Evolutionary conservation across 2,329 filamentous ascomycete species (phyloP), one percentile per base, ranked within the genome.

Genomic region (Metarhizium rileyi): DNA sequence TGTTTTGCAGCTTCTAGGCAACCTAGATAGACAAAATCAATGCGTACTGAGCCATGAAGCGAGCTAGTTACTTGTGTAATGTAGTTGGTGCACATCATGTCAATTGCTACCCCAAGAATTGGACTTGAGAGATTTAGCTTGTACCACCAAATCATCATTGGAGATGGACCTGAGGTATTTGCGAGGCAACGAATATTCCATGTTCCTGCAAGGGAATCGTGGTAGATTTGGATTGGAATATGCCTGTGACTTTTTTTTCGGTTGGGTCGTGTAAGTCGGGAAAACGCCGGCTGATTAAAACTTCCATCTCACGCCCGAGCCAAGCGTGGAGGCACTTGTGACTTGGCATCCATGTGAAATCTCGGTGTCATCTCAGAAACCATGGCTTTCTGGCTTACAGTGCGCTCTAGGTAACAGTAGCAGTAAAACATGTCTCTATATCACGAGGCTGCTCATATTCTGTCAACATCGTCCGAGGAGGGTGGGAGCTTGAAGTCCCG

Each of bases 401-500:
- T 33, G 7, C 7, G 16, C 4, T 16, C 5, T 3, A 10, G 12
- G 30, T 16, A 10, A 14, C 30, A 16, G 30, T 16, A 14, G 30
- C 12, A 14, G 12, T 33, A 5, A 33, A 25, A 35, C 18, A 97
- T 97, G 91, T 95, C 90, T 44, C 84, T 98, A 50, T 98, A 98
- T 66, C 86, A 95, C 65, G 93, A 97, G 71, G 86, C 90, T 6
- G 89, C 86, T 4, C 76, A 83, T 14, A 73, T 96, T 33, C 70
- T 98, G 50, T 70, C 78, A 1, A 77, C 79, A n/a, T 70, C 75
- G 3, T 56, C 59, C 0, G 53, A 57, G 9, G 57, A 63, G 25
- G 84, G 85, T n/a, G 89, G 88, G 18, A 95, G 88, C 25, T 76
- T 97, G 55, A 95, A 94, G 67, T 88, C 89, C 7, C 77, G 87